These are phyloP conservation scores for Cladosporium sp. DNA, from an alignment of 2,329 filamentous ascomycete species.

Conservation along the genomic window DNA sequence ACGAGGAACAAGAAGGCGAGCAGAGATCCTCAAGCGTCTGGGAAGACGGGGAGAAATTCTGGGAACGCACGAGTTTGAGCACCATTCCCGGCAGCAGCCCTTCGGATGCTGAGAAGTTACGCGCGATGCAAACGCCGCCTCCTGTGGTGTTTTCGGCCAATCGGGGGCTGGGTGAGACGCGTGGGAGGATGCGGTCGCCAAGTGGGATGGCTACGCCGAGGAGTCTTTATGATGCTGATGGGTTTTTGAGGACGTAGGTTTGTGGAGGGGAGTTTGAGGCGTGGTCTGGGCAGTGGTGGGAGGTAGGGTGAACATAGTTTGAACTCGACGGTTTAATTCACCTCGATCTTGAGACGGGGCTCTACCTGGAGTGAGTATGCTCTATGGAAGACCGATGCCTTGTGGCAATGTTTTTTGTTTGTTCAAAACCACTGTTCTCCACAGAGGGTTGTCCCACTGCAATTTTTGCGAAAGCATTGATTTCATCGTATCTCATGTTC, in stretches of 20 bases:
- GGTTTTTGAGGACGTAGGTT: conserved; percentile 27
- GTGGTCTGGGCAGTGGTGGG: no score
- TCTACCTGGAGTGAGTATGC: no score
- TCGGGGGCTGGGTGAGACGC: conserved; percentile 12
- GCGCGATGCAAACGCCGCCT: background rate
- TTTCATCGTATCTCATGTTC: background rate
- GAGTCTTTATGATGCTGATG: conserved; percentile 44
- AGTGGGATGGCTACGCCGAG: conserved; percentile 34
- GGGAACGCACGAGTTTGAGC: conserved; percentile 16
- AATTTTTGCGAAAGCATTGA: no score
- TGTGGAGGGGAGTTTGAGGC: background rate
- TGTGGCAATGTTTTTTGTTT: background rate
- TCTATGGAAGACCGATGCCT: no score
- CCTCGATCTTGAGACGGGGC: no score
- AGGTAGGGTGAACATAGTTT: no score
- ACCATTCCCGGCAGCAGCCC: conserved; percentile 6
- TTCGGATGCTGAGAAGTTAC: conserved; percentile 5
- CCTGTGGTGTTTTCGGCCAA: background rate
- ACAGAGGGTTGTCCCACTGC: no score
- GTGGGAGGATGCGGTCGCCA: conserved; percentile 1
- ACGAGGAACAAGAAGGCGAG: no score
- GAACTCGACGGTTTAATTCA: no score
- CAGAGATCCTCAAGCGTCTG: conserved; percentile 40
- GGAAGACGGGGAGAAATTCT: conserved; percentile 32
- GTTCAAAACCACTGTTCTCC: background rate